Base-by-base conservation (phyloP, 768 basidiomycete species). In the Mycena vulgaris region DNA sequence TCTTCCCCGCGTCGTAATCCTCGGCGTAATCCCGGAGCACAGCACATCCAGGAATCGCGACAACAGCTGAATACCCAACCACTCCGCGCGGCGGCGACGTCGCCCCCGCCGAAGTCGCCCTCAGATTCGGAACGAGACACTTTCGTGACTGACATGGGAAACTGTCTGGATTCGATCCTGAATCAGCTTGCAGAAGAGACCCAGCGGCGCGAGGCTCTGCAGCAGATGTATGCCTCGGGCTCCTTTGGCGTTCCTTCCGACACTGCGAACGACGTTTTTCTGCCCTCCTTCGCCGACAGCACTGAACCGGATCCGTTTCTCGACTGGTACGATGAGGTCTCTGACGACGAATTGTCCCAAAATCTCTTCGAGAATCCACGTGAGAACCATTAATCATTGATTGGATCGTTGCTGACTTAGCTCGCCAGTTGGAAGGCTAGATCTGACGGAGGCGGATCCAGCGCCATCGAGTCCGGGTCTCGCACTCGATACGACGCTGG, bases 181-280 rank as follows among this genome's bases (percentile, higher is more conserved):
- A 62, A 62, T 31, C 42, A 55, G 5, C 66, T 62, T 2, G 66
- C 66, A 6, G 66, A 62, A 9, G 66, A 61, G 9, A 47, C 51
- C 23, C 42, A 37, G n/a, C 59, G 42, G 25, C 66, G 60, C 23
- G 52, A 56, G 30, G n/a, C 23, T 2, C 17, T 28, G 40, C 66
- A 62, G n/a, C 37, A 45, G 51, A 45, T 21, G 31, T 56, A 61
- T 62, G 52, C 59, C 16, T n/a, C 60, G 16, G 37, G 21, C 2
- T 27, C 35, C 42, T 49, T 17, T 16, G 23, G 23, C 21, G 30
- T 11, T 23, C 30, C 5, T 16, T 13, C 31, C 33, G 33, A 55
- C 8, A 5, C 42, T 14, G 23, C 25, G 8, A 33, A 4, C 31
- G 51, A 53, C 8, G 13, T 13, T 19, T 17, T 21, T 3, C 6